Conservation (phyloP, 306 rosid genomes). For the Cercis canadensis region DNA sequence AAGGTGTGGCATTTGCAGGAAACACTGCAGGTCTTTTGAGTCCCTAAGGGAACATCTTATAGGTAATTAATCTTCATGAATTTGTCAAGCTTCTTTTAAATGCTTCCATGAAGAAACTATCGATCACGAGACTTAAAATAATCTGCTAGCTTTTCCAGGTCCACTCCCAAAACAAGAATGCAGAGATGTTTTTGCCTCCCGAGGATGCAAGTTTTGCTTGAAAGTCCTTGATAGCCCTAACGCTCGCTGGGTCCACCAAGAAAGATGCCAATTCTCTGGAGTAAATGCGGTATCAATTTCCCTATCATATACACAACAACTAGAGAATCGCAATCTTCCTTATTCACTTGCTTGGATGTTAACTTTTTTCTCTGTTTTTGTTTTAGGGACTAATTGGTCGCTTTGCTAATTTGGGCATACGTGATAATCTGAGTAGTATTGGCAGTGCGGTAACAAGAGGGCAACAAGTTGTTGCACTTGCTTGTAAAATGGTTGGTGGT, state of each 20-base stretch:
- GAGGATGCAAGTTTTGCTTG: constrained; percentile 94
- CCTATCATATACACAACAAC: neutral
- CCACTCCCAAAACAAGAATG: constrained; percentile 93
- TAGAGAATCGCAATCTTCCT: neutral
- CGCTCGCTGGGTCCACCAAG: constrained; percentile 77
- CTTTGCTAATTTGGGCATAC: constrained; percentile 70
- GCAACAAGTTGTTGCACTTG: constrained; percentile 75
- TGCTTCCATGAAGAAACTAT: neutral
- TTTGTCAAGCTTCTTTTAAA: neutral
- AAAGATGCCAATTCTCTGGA: constrained; percentile 73
- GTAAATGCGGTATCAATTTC: constrained; percentile 58
- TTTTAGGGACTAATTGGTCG: constrained; percentile 73
- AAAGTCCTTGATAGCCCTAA: constrained; percentile 79
- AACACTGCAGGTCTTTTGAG: constrained; percentile 94
- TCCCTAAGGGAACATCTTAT: constrained; percentile 93
- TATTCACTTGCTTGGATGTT: neutral
- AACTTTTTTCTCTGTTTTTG: neutral
- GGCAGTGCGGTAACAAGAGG: too few relatives aligned
- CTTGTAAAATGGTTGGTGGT: constrained; percentile 97
- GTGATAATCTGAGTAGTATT: constrained; percentile 60
- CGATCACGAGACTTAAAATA: constrained; percentile 8
- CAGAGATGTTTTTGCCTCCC: constrained; percentile 62
- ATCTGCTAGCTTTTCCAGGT: constrained; percentile 48
- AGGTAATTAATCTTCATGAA: constrained; percentile 54
- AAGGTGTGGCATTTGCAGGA: constrained; percentile 79